These are phyloP conservation scores for Solanum lignicaule DNA, from an alignment of 257 asterid species.

Conservation along the genomic window DNA sequence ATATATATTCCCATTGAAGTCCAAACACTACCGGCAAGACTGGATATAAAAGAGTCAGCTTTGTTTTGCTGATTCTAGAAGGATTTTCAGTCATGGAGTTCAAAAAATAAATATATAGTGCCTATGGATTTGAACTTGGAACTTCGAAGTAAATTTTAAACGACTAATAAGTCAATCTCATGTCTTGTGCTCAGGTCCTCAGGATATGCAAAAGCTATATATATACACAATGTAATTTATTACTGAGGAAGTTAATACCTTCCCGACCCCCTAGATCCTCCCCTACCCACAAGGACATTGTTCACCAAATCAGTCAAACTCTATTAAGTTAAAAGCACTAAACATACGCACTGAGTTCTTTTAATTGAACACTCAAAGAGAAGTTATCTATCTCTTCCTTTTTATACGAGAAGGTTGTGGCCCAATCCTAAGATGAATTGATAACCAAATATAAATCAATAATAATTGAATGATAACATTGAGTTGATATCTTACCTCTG, in stretches of 20 bases:
- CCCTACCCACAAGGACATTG: background rate
- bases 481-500: slow-evolving; percentile 32
- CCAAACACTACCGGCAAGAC: slow-evolving; percentile 28
- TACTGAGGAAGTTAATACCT: background rate
- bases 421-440: background rate
- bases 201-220: background rate
- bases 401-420: background rate
- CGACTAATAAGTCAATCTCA: background rate
- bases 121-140: background rate
- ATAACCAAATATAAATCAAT: background rate
- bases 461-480: background rate
- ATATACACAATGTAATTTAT: background rate
- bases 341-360: background rate
- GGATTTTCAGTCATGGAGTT: background rate
- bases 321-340: background rate
- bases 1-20: slow-evolving; percentile 43
- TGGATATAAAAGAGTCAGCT: background rate
- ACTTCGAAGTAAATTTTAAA: background rate
- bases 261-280: background rate
- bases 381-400: background rate
- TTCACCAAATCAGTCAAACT: background rate
- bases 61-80: background rate
- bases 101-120: background rate
- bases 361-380: background rate
- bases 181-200: background rate